Evolutionary conservation across 2,329 filamentous ascomycete species (phyloP).

Genomic region (Penicillium verrucosum): DNA sequence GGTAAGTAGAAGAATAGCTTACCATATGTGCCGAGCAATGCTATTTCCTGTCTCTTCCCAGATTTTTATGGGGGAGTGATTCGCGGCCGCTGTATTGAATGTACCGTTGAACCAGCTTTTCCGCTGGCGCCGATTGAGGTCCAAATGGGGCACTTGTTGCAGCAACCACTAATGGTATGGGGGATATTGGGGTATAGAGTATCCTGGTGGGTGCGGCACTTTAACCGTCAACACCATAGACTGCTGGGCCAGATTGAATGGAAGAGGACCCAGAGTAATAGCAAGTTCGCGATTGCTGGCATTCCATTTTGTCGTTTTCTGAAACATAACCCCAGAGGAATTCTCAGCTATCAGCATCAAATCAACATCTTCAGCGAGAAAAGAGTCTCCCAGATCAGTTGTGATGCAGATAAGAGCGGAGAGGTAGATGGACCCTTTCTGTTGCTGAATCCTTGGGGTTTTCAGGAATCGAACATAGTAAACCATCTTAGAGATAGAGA

Average conservation of each 20-base stretch:
- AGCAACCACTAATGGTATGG: constrained; percentile 52
- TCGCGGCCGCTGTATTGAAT: constrained; percentile 37
- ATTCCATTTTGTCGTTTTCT: constrained; percentile 30
- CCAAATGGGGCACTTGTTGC: constrained; percentile 53
- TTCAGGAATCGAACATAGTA: constrained; percentile 69
- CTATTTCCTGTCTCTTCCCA: constrained; percentile 71
- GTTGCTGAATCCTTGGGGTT: constrained; percentile 50
- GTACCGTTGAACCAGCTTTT: constrained; percentile 55
- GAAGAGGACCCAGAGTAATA: constrained; percentile 32
- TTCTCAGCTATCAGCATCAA: constrained; percentile 27
- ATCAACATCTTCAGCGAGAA: constrained; percentile 48
- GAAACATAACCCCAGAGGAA: constrained; percentile 19
- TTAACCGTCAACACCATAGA: constrained; percentile 29
- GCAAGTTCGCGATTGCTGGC: constrained; percentile 36
- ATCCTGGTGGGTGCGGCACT: constrained; percentile 21
- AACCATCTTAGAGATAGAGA: constrained; percentile 41
- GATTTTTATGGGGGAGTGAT: constrained; percentile 42
- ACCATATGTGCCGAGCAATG: constrained; percentile 71
- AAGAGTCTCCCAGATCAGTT: constrained; percentile 66
- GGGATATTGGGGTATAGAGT: background rate
- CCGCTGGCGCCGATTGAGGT: constrained; percentile 41
- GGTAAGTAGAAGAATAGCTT: constrained; percentile 20
- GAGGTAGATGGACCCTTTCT: constrained; percentile 44
- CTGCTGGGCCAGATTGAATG: constrained; percentile 24
- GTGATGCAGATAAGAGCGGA: constrained; percentile 61